phyloP scores from a whole-genome alignment of 73 alveolate species.

The Tetrahymena elliotti region DNA sequence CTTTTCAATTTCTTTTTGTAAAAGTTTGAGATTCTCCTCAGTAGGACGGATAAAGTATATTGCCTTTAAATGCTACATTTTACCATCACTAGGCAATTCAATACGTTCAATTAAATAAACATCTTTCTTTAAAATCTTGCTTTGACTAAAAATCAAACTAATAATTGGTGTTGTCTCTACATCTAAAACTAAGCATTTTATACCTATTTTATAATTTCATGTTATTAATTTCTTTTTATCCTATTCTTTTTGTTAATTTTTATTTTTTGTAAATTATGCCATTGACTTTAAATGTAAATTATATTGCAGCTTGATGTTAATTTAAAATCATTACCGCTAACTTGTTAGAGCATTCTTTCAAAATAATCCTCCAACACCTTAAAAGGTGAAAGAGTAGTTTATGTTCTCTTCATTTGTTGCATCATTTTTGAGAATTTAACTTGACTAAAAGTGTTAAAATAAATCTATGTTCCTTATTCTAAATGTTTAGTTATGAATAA shows the following conservation, averaged over 20 bases:
- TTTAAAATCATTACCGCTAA: not conserved
- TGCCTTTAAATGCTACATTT: conserved; percentile 25
- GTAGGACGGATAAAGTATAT: conserved; percentile 5
- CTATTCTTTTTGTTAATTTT: not conserved
- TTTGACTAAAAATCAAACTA: conserved; percentile 19
- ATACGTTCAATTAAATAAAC: conserved; percentile 34
- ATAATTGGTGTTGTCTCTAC: conserved; percentile 23
- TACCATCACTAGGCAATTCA: conserved; percentile 4
- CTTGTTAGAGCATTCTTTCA: not conserved
- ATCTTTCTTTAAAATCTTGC: conserved; percentile 26
- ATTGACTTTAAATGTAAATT: not conserved
- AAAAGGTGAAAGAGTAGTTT: not conserved
- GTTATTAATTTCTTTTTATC: not conserved
- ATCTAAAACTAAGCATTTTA: conserved; percentile 33
- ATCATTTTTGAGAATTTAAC: not conserved
- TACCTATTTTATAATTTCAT: not conserved
- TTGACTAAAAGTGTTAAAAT: not conserved
- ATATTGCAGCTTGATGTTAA: no score
- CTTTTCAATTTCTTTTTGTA: conserved; percentile 11
- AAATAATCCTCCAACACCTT: not conserved
- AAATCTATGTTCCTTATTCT: no score
- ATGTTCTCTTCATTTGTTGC: not conserved
- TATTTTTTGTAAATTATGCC: not conserved
- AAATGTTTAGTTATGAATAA: no score
- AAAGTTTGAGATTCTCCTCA: conserved; percentile 9